A percentile compares a stretch with the other conserved stretches of the same genome.
Evolutionary conservation across 192 early-diverging fungal genomes (phyloP).

Genomic region (Pilobolus umbonatus): DNA sequence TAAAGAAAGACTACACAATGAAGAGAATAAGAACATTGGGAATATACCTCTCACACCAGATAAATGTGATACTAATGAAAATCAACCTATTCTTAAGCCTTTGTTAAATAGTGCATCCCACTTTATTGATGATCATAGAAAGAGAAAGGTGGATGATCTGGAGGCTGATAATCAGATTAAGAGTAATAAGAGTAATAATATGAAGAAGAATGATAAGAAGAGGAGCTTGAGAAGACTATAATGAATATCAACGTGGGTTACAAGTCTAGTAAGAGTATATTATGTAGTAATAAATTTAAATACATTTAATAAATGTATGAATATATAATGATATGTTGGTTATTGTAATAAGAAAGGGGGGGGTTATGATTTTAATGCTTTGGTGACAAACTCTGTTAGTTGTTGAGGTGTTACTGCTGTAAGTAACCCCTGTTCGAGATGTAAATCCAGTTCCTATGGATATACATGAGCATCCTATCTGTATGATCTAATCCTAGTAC

Average conservation of each 20-base stretch:
- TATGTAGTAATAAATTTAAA: not conserved
- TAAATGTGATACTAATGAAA: not conserved
- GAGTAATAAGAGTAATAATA: not conserved
- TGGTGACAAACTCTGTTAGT: conserved; percentile 20
- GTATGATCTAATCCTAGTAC: no score
- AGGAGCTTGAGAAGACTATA: not conserved
- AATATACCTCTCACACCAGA: not conserved
- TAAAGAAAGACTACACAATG: not conserved
- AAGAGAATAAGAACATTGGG: not conserved
- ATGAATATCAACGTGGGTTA: not conserved
- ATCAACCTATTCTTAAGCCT: not conserved
- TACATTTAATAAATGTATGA: not conserved
- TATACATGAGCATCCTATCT: not conserved
- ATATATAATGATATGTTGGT: not conserved
- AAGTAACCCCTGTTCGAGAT: conserved; percentile 25
- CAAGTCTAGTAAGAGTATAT: not conserved
- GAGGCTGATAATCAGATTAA: not conserved
- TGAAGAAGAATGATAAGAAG: not conserved
- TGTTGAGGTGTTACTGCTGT: conserved; percentile 17
- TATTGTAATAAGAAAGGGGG: no score
- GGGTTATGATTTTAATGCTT: not conserved
- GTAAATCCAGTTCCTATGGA: conserved; percentile 27
- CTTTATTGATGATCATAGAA: not conserved
- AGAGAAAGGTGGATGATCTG: not conserved
- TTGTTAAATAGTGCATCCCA: no score